These are phyloP conservation scores for Sporobolomyces roseus DNA, from an alignment of 768 basidiomycete genomes.

Conservation along the genomic window DNA sequence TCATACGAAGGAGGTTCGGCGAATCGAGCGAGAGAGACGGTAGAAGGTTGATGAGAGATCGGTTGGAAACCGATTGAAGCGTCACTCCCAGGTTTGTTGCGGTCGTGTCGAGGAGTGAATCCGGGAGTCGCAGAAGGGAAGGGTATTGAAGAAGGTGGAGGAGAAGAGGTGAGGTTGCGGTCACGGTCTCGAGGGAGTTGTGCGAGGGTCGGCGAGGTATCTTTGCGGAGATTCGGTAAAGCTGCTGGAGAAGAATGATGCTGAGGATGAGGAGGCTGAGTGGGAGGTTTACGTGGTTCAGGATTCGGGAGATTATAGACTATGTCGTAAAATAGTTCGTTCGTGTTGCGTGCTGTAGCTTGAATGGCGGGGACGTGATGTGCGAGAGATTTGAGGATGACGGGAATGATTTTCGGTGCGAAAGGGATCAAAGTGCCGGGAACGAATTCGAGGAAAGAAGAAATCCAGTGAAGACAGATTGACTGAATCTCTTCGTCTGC, in stretches of 20 bases:
- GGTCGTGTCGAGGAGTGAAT: slow-evolving; percentile 24
- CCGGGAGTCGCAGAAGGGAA: slow-evolving; percentile 18
- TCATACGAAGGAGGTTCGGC: background rate
- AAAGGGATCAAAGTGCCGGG: slow-evolving; percentile 91
- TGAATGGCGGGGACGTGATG: slow-evolving; percentile 87
- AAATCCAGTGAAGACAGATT: slow-evolving; percentile 87
- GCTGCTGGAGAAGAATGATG: slow-evolving; percentile 4
- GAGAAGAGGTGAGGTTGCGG: slow-evolving; percentile 18
- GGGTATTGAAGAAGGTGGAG: slow-evolving; percentile 20
- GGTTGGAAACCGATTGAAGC: slow-evolving; percentile 17
- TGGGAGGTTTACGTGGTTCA: background rate
- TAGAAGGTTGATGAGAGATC: slow-evolving; percentile 1
- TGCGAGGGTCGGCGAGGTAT: background rate
- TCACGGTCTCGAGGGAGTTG: slow-evolving; percentile 13
- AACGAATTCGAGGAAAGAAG: slow-evolving; percentile 80
- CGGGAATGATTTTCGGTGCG: slow-evolving; percentile 84
- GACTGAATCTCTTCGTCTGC: slow-evolving; percentile 91
- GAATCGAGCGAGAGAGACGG: background rate
- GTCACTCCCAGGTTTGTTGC: slow-evolving; percentile 32
- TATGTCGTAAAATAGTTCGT: slow-evolving; percentile 74
- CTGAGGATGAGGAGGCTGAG: background rate
- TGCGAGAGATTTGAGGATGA: slow-evolving; percentile 89
- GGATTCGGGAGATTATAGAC: slow-evolving; percentile 71
- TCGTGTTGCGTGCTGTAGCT: slow-evolving; percentile 76
- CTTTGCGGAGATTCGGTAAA: background rate